phyloP scores from a whole-genome alignment of 2,329 filamentous ascomycete species.

The Pseudopyricularia cyperi region DNA sequence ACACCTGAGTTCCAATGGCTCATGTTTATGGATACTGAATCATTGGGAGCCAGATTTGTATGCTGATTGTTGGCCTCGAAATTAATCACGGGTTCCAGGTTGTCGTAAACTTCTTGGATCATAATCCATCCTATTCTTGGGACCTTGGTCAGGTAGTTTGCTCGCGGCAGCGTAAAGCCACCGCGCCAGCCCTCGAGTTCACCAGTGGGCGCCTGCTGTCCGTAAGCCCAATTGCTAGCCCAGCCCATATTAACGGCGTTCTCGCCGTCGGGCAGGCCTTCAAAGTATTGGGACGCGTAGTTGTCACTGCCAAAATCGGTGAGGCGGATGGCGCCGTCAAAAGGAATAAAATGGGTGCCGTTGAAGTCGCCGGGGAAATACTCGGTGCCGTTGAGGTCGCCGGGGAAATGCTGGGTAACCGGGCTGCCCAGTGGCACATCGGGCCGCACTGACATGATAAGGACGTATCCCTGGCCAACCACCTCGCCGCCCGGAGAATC shows the following conservation, averaged over 20 bases:
- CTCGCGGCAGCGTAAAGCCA: conserved; percentile 36
- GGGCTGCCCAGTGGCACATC: conserved; percentile 44
- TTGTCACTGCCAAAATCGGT: conserved; percentile 38
- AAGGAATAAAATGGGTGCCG: conserved; percentile 43
- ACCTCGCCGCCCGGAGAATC: conserved; percentile 10
- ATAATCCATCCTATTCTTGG: conserved; percentile 37
- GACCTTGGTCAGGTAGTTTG: conserved; percentile 35
- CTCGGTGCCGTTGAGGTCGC: conserved; percentile 52
- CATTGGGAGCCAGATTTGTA: too few relatives aligned
- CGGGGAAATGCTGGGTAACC: conserved; percentile 39
- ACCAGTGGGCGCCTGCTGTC: conserved; percentile 37
- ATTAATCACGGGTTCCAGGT: conserved; percentile 31
- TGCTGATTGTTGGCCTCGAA: conserved; percentile 6
- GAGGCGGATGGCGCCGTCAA: conserved; percentile 26
- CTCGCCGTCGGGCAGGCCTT: conserved; percentile 22
- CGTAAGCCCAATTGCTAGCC: conserved; percentile 49
- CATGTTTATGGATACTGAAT: conserved; percentile 22
- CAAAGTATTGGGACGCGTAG: conserved; percentile 45
- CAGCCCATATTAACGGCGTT: conserved; percentile 37
- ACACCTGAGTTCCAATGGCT: conserved; percentile 30
- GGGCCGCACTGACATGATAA: conserved; percentile 42
- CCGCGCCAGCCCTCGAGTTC: conserved; percentile 37
- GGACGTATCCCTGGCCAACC: conserved; percentile 25
- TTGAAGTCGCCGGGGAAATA: conserved; percentile 50
- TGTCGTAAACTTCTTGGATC: conserved; percentile 31